Conservation (phyloP, 176 grass and related monocot genomes). For the Carex myosuroides region DNA sequence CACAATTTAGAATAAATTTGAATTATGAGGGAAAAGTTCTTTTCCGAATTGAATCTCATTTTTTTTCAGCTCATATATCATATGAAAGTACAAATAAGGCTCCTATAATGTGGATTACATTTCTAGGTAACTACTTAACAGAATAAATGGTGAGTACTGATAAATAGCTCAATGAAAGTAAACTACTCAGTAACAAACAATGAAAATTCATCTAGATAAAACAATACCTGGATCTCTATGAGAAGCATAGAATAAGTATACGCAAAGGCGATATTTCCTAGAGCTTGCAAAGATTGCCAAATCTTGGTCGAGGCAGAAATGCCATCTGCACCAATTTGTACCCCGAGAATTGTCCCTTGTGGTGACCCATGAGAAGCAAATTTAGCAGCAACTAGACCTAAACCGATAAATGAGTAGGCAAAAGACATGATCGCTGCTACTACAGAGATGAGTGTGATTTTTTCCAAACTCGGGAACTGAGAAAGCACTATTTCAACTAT, state of each 20-base stretch:
- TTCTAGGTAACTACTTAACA: neutral
- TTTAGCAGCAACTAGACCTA: conserved; percentile 52
- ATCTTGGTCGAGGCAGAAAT: conserved; percentile 56
- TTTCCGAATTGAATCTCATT: neutral
- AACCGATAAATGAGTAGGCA: conserved; percentile 63
- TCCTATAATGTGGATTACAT: neutral
- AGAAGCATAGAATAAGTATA: conserved; percentile 97
- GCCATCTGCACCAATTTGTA: conserved; percentile 38
- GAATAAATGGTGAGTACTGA: neutral
- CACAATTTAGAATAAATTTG: neutral
- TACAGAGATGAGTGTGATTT: conserved; percentile 68
- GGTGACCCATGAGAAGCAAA: conserved; percentile 45
- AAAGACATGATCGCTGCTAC: conserved; percentile 85
- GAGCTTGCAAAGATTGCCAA: conserved; percentile 77
- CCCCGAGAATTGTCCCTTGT: conserved; percentile 57
- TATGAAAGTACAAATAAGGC: neutral
- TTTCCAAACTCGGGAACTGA: conserved; percentile 81
- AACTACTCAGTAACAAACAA: neutral
- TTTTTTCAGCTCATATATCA: neutral
- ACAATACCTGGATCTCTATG: conserved; percentile 71
- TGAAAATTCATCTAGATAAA: neutral
- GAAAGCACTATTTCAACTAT: conserved; percentile 59
- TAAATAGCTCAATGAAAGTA: neutral
- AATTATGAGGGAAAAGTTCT: neutral
- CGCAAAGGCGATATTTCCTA: conserved; percentile 88